phyloP scores from a whole-genome alignment of 768 basidiomycete genomes.

The Boletus bicolor region DNA sequence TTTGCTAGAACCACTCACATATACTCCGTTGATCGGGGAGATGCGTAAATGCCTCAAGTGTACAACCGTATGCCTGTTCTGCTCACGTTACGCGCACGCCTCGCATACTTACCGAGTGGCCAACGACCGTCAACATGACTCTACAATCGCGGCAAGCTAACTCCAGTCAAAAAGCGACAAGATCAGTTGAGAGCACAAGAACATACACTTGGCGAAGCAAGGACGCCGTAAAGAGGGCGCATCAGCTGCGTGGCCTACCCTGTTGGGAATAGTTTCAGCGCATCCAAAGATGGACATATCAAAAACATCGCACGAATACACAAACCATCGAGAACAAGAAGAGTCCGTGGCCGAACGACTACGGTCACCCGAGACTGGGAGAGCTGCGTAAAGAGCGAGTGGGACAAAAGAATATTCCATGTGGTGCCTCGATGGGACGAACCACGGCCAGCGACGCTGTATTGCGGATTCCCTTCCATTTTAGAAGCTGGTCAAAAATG shows the following conservation, averaged over 20 bases:
- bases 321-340: slow-evolving; percentile 2
- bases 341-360: slow-evolving; percentile 12
- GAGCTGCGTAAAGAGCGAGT: slow-evolving; percentile 14
- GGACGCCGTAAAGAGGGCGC: slow-evolving; percentile 31
- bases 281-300: slow-evolving; percentile 22
- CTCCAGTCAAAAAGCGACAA: slow-evolving; percentile 20
- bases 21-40: slow-evolving; percentile 22
- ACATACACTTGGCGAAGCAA: slow-evolving; percentile 16
- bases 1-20: slow-evolving; percentile 3
- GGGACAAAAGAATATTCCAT: slow-evolving; percentile 19
- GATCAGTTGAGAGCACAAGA: slow-evolving; percentile 11
- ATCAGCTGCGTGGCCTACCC: slow-evolving; percentile 31
- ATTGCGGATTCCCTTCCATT: slow-evolving; percentile 31
- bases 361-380: background rate
- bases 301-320: slow-evolving; percentile 1
- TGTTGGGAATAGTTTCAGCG: slow-evolving; percentile 11
- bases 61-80: background rate
- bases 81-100: slow-evolving; percentile 15
- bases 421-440: slow-evolving; percentile 9
- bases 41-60: slow-evolving; percentile 6
- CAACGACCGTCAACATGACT: slow-evolving; percentile 12
- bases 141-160: slow-evolving; percentile 9
- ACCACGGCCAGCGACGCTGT: slow-evolving; percentile 12
- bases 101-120: slow-evolving; percentile 8
- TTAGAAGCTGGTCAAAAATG: slow-evolving; percentile 27